Base-by-base conservation (phyloP, 208 protist genomes). In the Crithidia brevicula region DNA sequence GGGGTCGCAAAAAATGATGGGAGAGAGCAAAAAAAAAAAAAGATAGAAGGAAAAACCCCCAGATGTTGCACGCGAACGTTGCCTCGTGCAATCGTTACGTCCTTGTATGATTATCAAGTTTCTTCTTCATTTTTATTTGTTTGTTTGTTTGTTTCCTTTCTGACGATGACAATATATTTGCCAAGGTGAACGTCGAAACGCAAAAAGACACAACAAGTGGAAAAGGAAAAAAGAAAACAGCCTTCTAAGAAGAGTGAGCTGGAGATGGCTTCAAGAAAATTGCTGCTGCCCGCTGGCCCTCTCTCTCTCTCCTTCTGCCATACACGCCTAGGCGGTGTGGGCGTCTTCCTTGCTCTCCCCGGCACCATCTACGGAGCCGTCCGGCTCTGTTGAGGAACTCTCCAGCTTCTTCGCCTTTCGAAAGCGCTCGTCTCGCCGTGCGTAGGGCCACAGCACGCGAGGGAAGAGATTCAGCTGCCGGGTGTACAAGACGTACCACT, bases 401-500 rank as follows among this genome's bases (percentile, higher is more conserved):
- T 54, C 59, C n/a, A 25, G 11, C 46, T 20, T 38, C 50, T 34
- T 52, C 13, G 43, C 11, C 30, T 16, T 11, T 15, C 23, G 0
- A 30, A 69, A 75, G 6, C 58, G 60, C 10, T 49, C 20, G n/a
- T 60, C 49, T 34, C 31, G 49, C 10, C 67, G 20, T 20, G 56
- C 53, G 42, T 46, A 45, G 7, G 78, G 78, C 25, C 61, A 72
- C 30, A 62, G 42, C 13, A 81, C 50, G 7, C 74, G 68, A 8
- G 67, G 74, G 25, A 72, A 81, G 0, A 85, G 23, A 28, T 75
- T 78, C 7, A 70, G 45, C 38, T 66, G 23, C 30, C 46, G 54
- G 13, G 9, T 9, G 6, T 27, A 51, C 34, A 71, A 52, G 11
- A 74, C 18, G 3, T 59, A 42, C 72, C 65, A 77, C 57, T 64